Base-by-base conservation (phyloP, 1,284 basidiomycete genomes). In the Boletellus deceptivus region DNA sequence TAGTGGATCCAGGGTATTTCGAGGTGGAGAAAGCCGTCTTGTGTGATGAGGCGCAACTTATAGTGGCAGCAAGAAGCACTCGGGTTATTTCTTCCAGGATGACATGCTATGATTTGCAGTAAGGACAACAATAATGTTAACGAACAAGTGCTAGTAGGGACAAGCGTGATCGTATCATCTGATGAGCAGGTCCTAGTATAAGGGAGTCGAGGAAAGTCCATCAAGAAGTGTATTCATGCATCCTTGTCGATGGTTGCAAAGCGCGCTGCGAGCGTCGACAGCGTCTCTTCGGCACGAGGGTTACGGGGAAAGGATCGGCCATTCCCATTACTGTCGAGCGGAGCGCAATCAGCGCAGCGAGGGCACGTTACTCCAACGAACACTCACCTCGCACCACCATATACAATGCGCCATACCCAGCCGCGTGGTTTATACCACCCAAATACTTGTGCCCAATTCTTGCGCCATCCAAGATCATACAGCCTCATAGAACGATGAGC, bases 401-500 rank as follows among this genome's bases (percentile, higher is more conserved):
- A 76, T 50, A 77, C 65, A 3, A 87, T 42, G 31, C 82, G 74
- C 44, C 71, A 64, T 7, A 78, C 53, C 80, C 78, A 84, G 6
- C 79, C 79, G 55, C 70, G 70, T 53, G 67, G 72, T 27, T 61
- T 69, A 36, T 68, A 71, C 75, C 76, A 83, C 13, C 84, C 86
- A 54, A 89, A 76, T 1, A 82, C 78, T 61, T 88, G 84, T 16
- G 61, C 69, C 78, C 83, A 84, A 59, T 94, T 94, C 57, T 70
- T 74, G 40, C 75, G 73, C 81, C 82, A 88, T 6, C 92, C 91
- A 4, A 93, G 60, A 65, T 93, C 84, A 60, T 91, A 95, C 16
- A 90, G 55, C 20, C 79, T 79, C 46, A 93, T 80, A 17, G 76
- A 65, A 3, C 77, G 71, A 55, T 91, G 88, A 17, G 87, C 87